phyloP scores from a whole-genome alignment of 2,329 filamentous ascomycete species.

The Ceratocystis ficicola region DNA sequence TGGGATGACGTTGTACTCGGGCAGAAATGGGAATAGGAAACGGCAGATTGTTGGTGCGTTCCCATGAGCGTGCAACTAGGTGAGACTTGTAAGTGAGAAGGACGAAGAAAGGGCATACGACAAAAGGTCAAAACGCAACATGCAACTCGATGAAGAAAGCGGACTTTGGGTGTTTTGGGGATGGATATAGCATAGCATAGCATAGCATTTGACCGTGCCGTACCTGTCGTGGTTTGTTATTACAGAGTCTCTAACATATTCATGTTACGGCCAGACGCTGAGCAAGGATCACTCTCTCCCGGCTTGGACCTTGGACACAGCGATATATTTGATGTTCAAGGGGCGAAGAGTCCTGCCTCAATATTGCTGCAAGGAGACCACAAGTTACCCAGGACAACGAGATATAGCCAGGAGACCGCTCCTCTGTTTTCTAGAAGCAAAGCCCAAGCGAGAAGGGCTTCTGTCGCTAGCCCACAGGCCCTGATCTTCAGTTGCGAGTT shows the following conservation, averaged over 20 bases:
- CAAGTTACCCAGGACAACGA: slow-evolving; percentile 11
- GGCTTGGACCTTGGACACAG: not conserved
- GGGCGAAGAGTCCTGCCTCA: not conserved
- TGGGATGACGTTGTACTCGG: not conserved
- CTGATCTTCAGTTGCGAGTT: not conserved
- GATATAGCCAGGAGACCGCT: not conserved
- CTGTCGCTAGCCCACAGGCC: not conserved
- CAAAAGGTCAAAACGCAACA: not conserved
- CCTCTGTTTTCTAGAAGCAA: slow-evolving; percentile 5
- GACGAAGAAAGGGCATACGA: not conserved
- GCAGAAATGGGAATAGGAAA: not conserved
- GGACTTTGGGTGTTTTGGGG: not conserved
- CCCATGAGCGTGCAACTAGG: not conserved
- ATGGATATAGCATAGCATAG: not conserved
- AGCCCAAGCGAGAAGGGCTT: not conserved
- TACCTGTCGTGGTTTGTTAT: not conserved
- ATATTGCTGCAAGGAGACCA: slow-evolving; percentile 1
- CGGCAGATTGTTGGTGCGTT: not conserved
- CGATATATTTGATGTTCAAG: not conserved
- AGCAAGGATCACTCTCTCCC: slow-evolving; percentile 6
- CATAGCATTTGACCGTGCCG: not conserved
- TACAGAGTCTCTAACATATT: not conserved
- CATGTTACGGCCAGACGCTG: not conserved
- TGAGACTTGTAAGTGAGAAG: not conserved
- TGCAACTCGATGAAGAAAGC: not conserved